Base-by-base conservation (phyloP, 1,284 basidiomycete genomes). In the Ustilago tritici region DNA sequence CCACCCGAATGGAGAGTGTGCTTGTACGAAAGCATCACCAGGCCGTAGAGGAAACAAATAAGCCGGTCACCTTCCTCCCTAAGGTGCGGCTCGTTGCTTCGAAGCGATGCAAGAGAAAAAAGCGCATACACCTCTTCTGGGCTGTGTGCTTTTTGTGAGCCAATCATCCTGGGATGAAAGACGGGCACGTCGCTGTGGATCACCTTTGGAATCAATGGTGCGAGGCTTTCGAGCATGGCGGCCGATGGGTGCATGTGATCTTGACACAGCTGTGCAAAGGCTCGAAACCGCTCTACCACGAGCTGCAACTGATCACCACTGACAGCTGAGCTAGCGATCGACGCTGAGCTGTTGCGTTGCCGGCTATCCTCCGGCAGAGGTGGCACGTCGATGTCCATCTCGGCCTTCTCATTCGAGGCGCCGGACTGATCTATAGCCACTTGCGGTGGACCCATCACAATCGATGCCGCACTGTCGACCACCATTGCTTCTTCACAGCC, bases 111-210 rank as follows among this genome's bases (percentile, higher is more conserved):
- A 11, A 72, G 59, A 3, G 74, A 68, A 7, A 72, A 34, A 8
- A 76, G 54, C 3, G 62, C 65, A 15, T 69, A 56, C 4, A 56
- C 62, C 47, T 76, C 74, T 40, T 72, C 74, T 4, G 62, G 41
- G 19, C 65, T 69, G 56, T 76, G 74, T 3, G 36, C 36, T 17
- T 56, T 69, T 17, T 65, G 61, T 36, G 65, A 62, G n/a, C 58
- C 60, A 28, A 72, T 46, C 74, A 72, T 69, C 60, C 63, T 60
- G 0, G 70, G 65, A 54, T 76, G 70, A 47, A 63, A 72, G 54
- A 72, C 47, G 2, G 70, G 74, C 19, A 58, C 62, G 17, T 63
- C 60, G 7, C 53, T 31, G 2, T 47, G 54, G 15, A 68, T 64
- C 34, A 65, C 55, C 41, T 62, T 58, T 31, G 73, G 65, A 2